Conservation (phyloP, 164 flowering plant species). For the Chloranthus sessilifolius region DNA sequence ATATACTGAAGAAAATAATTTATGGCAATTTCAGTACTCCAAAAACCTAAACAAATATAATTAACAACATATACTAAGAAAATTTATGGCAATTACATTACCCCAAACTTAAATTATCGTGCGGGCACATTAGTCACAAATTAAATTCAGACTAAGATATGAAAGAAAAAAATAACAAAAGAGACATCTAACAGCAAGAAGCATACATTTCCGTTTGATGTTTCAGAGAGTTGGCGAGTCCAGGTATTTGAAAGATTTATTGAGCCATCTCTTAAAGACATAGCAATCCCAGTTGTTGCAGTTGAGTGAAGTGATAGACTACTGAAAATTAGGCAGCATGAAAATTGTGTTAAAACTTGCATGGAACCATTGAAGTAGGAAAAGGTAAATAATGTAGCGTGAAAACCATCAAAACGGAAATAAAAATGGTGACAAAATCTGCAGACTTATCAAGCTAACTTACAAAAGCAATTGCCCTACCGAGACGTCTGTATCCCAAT, state of each 20-base stretch:
- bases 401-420: constrained; percentile 3
- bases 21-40: too few species aligned
- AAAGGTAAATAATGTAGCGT: not conserved
- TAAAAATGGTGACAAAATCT: not conserved
- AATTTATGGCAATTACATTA: too few species aligned
- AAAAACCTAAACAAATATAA: too few species aligned
- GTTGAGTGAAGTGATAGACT: constrained; percentile 66
- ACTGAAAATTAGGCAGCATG: constrained; percentile 30
- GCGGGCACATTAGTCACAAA: too few species aligned
- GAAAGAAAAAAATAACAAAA: too few species aligned
- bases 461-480: constrained; percentile 32
- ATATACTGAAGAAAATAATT: too few species aligned
- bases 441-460: constrained; percentile 6
- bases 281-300: constrained; percentile 70
- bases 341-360: constrained; percentile 3
- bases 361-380: constrained; percentile 4
- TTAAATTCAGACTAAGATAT: too few species aligned
- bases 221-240: constrained; percentile 91
- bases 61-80: too few species aligned
- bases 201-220: constrained; percentile 75
- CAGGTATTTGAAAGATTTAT: constrained; percentile 83
- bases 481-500: constrained; percentile 75
- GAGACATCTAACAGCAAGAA: not conserved
- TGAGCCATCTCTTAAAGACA: constrained; percentile 84
- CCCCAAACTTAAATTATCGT: too few species aligned